Base-by-base conservation (phyloP, 352 stramenopile genomes). In the Achlya hypogyna region DNA sequence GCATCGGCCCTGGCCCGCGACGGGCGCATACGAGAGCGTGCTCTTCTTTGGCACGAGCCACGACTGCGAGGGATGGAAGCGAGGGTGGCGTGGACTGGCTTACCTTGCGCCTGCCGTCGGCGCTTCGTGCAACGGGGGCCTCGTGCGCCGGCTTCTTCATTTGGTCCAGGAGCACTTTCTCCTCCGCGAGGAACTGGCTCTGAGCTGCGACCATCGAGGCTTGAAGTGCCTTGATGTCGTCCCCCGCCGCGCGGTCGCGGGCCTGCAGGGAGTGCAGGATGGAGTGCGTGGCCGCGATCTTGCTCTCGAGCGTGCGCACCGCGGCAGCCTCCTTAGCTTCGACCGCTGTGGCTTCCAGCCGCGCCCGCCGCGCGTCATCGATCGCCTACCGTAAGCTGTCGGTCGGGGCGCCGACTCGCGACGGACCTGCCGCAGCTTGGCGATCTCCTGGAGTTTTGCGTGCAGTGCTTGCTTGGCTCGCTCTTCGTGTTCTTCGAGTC, bases 201-300 rank as follows among this genome's bases (percentile, higher is more conserved):
- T 42, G 10, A 14, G 56, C 42, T 12, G 20, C 31, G n/a, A 59
- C 43, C 16, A 67, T 67, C 20, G 40, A 22, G 29, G 25, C 23
- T 27, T 67, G 60, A 6, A 67, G 20, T 3, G 18, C 29, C 12
- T 35, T 28, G 35, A 67, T 67, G 25, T 58, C 14, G 28, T 64
- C 54, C 8, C n/a, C 54, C 6, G 59, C 10, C 9, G 22, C 20
- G 0, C 29, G 23, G n/a, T 60, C 51, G 23, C 25, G 27, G 5
- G 25, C 3, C n/a, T 59, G 43, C n/a, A 58, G 1, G 8, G 38
- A 14, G 5, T 54, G 14, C 5, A 58, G 43, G 28, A 49, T 34
- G 0, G 22, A 29, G 14, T 23, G 8, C n/a, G 35, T 35, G 18
- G 28, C 25, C 20, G 5, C 5, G 9, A 67, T 58, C 18, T n/a